Base-by-base conservation (phyloP, 148 eudicot genomes). In the Rhododendron vialii region DNA sequence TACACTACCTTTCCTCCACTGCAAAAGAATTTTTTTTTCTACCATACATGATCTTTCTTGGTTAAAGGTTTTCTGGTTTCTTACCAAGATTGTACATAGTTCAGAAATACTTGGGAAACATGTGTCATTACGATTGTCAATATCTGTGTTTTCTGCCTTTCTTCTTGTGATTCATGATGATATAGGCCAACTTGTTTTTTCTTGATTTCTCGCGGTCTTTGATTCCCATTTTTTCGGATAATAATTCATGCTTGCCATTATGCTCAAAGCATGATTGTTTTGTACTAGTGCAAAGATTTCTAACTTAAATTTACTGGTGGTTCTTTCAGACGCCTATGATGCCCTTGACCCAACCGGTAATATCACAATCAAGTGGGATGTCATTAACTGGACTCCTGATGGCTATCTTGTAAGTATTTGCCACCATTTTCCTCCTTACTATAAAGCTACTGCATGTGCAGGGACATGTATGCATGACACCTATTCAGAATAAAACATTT, bases 321-420 rank as follows among this genome's bases (percentile, higher is more conserved):
- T 55, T 51, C 8, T 10, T 85, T 80, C 95, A 96, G 96, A 91
- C 71, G 98, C 98, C 2, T 94, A 92, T 84, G 98, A 94, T 90
- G 90, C 95, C 50, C 96, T 94, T 63, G 96, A 95, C 65, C 98
- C 98, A 20, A 87, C 83, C 61, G 98, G 98, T 67, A 95, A 96
- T 81, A 96, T 96, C 87, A 96, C 96, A 50, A 90, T 96, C 82
- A 96, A 96, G 85, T 96, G 98, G 98, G 98, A 96, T 89, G 81
- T 95, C 82, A 88, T 92, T 12, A 89, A 78, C 69, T 96, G 98
- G 98, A 95, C 96, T 78, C 88, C 94, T 74, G 95, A 95, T 91
- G 98, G 98, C 80, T 96, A 96, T 84, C 91, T 92, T 80, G 98
- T 96, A 89, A 92, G 98, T 89, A 87, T 50, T 69, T 77, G 73